phyloP scores from a whole-genome alignment of 306 rosid species.

The Trichosanthes cucumerina region DNA sequence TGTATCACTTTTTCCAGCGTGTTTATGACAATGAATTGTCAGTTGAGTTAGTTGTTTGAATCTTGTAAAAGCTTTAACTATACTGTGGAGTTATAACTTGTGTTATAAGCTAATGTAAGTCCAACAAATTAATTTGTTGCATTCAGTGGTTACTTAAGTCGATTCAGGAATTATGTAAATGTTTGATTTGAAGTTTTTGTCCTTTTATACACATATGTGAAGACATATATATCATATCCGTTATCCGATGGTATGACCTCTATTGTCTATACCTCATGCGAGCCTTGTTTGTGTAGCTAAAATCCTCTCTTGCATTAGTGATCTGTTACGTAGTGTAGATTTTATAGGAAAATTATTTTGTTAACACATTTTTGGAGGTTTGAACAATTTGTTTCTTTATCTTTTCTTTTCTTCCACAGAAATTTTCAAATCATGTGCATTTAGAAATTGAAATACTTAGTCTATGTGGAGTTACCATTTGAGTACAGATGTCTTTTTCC shows the following conservation, averaged over 20 bases:
- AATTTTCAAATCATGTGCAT: background rate
- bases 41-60: background rate
- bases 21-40: background rate
- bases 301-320: background rate
- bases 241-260: too few species aligned
- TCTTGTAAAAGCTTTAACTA: background rate
- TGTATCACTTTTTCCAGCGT: background rate
- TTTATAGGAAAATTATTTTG: background rate
- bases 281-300: background rate
- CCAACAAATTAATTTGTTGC: background rate
- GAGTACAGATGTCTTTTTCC: background rate
- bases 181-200: background rate
- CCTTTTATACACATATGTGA: background rate
- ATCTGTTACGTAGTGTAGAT: background rate
- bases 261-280: background rate
- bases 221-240: background rate
- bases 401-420: background rate
- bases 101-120: background rate
- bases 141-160: background rate
- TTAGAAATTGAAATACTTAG: background rate
- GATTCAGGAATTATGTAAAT: background rate
- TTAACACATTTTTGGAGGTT: background rate
- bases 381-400: background rate
- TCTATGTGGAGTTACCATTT: background rate
- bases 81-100: background rate